These are phyloP conservation scores for Tylopilus felleus DNA, from an alignment of 768 basidiomycete genomes.

Conservation along the genomic window DNA sequence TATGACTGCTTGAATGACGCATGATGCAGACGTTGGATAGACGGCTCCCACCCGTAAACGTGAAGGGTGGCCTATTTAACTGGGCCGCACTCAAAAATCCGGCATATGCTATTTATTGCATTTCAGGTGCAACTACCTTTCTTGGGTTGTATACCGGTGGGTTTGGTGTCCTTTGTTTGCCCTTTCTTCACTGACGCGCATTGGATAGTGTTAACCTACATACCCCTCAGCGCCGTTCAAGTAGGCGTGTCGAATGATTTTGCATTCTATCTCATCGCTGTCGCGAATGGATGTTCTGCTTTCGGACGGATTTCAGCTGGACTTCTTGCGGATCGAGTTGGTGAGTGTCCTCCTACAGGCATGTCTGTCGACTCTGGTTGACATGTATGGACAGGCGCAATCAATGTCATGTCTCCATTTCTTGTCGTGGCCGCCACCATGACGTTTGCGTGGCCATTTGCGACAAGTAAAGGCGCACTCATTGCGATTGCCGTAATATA, in stretches of 20 bases:
- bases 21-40: constrained; percentile 33
- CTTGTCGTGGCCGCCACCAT: constrained; percentile 52
- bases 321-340: constrained; percentile 49
- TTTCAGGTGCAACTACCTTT: constrained; percentile 53
- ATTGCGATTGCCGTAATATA: constrained; percentile 59
- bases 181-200: constrained; percentile 3
- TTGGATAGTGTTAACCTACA: constrained; percentile 60
- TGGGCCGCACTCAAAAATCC: constrained; percentile 43
- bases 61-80: constrained; percentile 58
- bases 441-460: constrained; percentile 73
- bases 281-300: constrained; percentile 64
- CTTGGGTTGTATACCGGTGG: constrained; percentile 68
- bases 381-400: constrained; percentile 41
- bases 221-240: constrained; percentile 52
- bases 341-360: constrained; percentile 28
- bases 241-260: constrained; percentile 49
- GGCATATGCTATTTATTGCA: constrained; percentile 54
- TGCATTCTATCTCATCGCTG: constrained; percentile 61
- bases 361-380: not conserved
- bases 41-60: constrained; percentile 52
- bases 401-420: constrained; percentile 69
- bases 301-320: constrained; percentile 60
- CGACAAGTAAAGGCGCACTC: constrained; percentile 39
- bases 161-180: constrained; percentile 13
- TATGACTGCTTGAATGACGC: not conserved